Percentiles rank a stretch among this genome's conserved stretches.
These are phyloP conservation scores for Polychaeton citri DNA, from an alignment of 2,329 filamentous ascomycete genomes.

Conservation along the genomic window DNA sequence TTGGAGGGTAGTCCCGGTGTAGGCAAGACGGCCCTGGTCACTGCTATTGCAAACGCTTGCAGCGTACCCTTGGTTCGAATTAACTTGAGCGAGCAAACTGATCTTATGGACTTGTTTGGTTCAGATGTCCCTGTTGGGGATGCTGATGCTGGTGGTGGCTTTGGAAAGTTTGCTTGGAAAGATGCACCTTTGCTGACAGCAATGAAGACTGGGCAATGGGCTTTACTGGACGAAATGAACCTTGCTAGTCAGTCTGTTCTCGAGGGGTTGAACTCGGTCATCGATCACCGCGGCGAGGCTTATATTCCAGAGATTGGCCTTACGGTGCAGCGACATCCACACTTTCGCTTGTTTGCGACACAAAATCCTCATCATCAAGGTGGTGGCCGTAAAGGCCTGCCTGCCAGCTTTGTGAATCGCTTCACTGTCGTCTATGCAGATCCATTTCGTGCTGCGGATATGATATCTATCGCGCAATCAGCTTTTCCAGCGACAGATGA, in stretches of 20 bases:
- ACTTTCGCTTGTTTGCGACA: slow-evolving; percentile 90
- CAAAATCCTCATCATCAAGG: slow-evolving; percentile 98
- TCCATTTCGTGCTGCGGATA: slow-evolving; percentile 66
- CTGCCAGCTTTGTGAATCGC: slow-evolving; percentile 91
- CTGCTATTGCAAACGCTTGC: slow-evolving; percentile 66
- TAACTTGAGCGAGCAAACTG: slow-evolving; percentile 95
- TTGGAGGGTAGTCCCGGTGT: slow-evolving; percentile 97
- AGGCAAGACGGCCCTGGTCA: slow-evolving; percentile 88
- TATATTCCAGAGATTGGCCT: slow-evolving; percentile 93
- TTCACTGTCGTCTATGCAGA: slow-evolving; percentile 98
- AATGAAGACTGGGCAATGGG: slow-evolving; percentile 96
- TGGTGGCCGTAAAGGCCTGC: slow-evolving; percentile 84
- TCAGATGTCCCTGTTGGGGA: slow-evolving; percentile 93
- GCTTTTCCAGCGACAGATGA: slow-evolving; percentile 54
- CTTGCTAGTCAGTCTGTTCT: slow-evolving; percentile 91
- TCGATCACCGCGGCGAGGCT: slow-evolving; percentile 90
- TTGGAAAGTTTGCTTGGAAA: slow-evolving; percentile 70
- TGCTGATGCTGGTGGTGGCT: slow-evolving; percentile 54
- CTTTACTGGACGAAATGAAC: slow-evolving; percentile 97
- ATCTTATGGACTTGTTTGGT: slow-evolving; percentile 93
- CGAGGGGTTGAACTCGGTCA: slow-evolving; percentile 88
- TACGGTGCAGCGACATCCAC: slow-evolving; percentile 75
- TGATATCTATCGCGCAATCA: slow-evolving; percentile 67
- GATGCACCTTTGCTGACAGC: slow-evolving; percentile 91
- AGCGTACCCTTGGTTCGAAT: slow-evolving; percentile 80